Evolutionary conservation across 2,329 filamentous ascomycete genomes (phyloP).

Genomic region (Ophiostoma montium): DNA sequence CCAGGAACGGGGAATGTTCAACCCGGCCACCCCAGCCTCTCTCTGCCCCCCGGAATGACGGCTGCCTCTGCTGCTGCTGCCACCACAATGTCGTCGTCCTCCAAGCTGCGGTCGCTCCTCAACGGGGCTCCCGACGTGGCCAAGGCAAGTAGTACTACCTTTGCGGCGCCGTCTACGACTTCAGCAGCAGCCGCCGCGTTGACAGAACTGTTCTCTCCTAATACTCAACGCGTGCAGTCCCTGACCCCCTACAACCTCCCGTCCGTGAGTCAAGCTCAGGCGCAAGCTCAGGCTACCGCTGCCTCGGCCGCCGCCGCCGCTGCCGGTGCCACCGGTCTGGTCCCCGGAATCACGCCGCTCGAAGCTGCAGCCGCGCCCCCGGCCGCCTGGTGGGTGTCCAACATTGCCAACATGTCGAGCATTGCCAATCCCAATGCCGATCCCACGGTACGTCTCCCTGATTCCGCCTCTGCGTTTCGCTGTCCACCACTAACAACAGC

Average conservation of each 20-base stretch:
- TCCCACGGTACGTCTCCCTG: conserved; percentile 1
- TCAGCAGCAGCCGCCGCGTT: neutral
- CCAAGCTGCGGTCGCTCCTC: neutral
- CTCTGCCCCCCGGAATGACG: neutral
- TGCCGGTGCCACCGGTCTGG: neutral
- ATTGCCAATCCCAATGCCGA: conserved; percentile 10
- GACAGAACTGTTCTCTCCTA: neutral
- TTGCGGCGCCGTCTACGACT: neutral
- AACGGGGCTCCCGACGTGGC: conserved; percentile 3
- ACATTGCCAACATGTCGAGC: conserved; percentile 14
- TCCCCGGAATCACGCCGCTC: neutral
- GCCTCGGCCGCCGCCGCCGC: neutral
- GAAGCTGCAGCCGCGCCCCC: conserved; percentile 7
- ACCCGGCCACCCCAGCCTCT: neutral
- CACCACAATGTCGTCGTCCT: neutral
- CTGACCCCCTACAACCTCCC: conserved; percentile 9
- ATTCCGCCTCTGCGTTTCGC: neutral
- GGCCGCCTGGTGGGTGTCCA: conserved; percentile 17
- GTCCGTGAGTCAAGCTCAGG: conserved; percentile 10
- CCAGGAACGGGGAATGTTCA: no score
- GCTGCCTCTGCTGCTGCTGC: neutral
- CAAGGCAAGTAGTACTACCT: neutral
- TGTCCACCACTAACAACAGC: neutral
- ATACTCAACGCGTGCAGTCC: conserved; percentile 4
- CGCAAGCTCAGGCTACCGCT: neutral